A percentile compares a stretch with the other conserved stretches of the same genome.
These are phyloP conservation scores for Aspergillus viridinutans DNA, from an alignment of 2,329 filamentous ascomycete species.

Conservation along the genomic window DNA sequence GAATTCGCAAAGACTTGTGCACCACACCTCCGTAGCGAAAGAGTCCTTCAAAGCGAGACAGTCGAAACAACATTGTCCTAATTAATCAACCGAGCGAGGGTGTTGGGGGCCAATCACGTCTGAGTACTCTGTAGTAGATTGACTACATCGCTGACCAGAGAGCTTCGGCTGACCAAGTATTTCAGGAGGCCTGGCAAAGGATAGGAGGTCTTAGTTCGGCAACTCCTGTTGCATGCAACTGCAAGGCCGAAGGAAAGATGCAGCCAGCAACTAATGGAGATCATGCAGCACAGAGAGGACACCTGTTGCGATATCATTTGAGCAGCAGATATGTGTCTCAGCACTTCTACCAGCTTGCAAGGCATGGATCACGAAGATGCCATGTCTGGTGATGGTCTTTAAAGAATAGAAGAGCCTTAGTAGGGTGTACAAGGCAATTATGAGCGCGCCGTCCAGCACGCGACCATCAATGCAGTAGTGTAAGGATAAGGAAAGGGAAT, in stretches of 20 bases:
- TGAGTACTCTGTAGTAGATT: not conserved
- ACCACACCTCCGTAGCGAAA: not conserved
- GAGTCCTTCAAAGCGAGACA: not conserved
- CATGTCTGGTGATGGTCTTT: not conserved
- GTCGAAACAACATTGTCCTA: not conserved
- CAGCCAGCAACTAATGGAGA: conserved; percentile 8
- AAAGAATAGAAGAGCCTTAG: not conserved
- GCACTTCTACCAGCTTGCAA: not conserved
- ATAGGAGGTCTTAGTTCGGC: not conserved
- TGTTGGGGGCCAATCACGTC: not conserved
- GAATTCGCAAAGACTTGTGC: too few species aligned
- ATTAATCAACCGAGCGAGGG: not conserved
- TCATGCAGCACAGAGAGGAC: conserved; percentile 7
- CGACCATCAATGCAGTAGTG: not conserved
- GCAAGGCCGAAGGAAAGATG: not conserved
- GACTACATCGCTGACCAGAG: not conserved
- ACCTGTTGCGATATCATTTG: conserved; percentile 13
- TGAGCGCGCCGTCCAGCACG: not conserved
- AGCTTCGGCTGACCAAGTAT: too few species aligned
- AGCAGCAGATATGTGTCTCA: not conserved
- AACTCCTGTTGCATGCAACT: not conserved
- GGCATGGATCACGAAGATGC: not conserved
- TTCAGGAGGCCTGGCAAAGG: not conserved
- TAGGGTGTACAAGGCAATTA: not conserved
- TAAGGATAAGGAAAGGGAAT: not conserved